Evolutionary conservation across 192 early-diverging fungal genomes (phyloP), one percentile per base, ranked within the genome.

Genomic region (Chytriomyces sp.): DNA sequence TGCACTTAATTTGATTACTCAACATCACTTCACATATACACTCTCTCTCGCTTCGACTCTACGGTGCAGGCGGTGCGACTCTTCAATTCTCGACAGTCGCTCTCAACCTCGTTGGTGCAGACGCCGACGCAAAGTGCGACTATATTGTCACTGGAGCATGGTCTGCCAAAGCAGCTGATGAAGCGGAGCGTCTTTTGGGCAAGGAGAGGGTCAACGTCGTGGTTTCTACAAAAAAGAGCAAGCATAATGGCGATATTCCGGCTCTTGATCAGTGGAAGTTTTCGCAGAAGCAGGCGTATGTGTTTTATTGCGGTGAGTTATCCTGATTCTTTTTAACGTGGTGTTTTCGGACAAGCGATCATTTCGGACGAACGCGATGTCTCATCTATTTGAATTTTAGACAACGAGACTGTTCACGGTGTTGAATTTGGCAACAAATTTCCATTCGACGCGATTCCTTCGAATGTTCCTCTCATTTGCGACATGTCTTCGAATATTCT

Each of bases 391-490:
- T 35, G 2, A 35, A 35, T 35, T 35, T 2, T 2, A 71, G 69
- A 96, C 81, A 99, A 99, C 82, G 98, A 99, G 83, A 99, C 98
- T 0, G 92, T 99, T 53, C 94, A 99, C 77, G 98, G 98, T 20
- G 92, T 98, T 45, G 95, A 98, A 82, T 92, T 93, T 75, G 50
- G 10, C n/a, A 92, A 95, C 80, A 11, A 57, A 20, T 90, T 92
- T 72, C 77, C 80, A 9, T 80, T 90, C 26, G 64, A 84, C 26
- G 26, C 43, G 23, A 43, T 86, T 28, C 84, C 83, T 24, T 35
- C 23, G 26, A 61, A 71, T 0, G 92, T 96, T 0, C 95, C 95
- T 0, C 70, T 98, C 8, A 92, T 98, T 50, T 94, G 94, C 80
- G 97, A 97, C 83, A 85, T 85, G 83, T 77, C 72, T 44, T 88